Conservation (phyloP, 345 rosid genomes). For the Eucalyptus albens region DNA sequence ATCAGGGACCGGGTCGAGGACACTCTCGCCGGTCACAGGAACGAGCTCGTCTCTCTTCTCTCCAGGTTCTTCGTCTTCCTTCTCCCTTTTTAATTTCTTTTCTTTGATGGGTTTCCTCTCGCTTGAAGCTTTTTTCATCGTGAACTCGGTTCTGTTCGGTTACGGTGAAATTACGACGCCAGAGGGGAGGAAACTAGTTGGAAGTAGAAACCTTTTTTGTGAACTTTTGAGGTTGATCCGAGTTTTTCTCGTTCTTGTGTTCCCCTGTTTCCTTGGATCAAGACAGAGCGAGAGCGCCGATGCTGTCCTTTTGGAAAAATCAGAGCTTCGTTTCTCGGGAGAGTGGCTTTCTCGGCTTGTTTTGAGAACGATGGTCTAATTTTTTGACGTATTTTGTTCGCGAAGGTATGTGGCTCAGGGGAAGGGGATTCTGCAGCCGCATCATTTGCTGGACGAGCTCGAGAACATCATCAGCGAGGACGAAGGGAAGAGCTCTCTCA, state of each 20-base stretch:
- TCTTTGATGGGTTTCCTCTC: neutral
- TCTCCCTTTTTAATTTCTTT: neutral
- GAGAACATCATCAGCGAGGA: constrained; percentile 50
- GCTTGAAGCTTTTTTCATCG: neutral
- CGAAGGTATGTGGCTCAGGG: constrained; percentile 89
- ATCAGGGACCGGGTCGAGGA: constrained; percentile 82
- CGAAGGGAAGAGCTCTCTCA: constrained; percentile 27
- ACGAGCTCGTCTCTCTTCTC: constrained; percentile 86
- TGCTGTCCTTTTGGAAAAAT: neutral
- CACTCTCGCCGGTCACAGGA: constrained; percentile 81
- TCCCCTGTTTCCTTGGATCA: neutral
- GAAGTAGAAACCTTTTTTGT: neutral
- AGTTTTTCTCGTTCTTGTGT: neutral
- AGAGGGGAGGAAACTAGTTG: neutral
- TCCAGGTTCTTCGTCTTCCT: constrained; percentile 40
- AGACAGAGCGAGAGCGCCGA: neutral
- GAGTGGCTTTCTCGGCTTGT: neutral
- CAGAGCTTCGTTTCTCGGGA: neutral
- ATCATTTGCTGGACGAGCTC: constrained; percentile 76
- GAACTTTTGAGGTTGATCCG: neutral
- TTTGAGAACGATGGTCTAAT: neutral
- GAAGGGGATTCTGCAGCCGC: constrained; percentile 83
- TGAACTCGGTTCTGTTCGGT: neutral
- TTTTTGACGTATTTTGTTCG: neutral
- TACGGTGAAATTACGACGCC: neutral